phyloP scores from a whole-genome alignment of 305 asterid species.

The Lippia alba region DNA sequence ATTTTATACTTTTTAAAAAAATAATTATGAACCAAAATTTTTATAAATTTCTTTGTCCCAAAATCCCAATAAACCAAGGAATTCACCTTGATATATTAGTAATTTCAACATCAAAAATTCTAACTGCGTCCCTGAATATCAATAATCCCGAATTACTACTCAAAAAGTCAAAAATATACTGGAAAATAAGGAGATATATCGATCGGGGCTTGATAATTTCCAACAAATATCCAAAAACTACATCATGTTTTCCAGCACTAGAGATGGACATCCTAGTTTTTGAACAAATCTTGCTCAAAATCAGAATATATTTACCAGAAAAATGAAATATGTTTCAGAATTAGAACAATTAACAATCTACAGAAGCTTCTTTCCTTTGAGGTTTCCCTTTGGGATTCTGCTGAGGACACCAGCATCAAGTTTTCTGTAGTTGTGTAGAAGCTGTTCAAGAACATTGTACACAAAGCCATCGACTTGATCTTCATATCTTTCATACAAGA shows the following conservation, averaged over 20 bases:
- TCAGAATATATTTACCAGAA: not conserved
- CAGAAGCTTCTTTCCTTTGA: conserved; percentile 60
- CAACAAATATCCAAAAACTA: conserved; percentile 8
- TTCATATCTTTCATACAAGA: conserved; percentile 74
- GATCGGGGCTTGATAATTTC: not conserved
- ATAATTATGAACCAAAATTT: too few relatives aligned
- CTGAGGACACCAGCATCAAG: conserved; percentile 68
- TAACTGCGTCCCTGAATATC: too few relatives aligned
- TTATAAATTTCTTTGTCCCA: too few relatives aligned
- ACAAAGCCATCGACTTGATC: conserved; percentile 70
- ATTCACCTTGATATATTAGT: too few relatives aligned
- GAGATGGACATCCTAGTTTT: not conserved
- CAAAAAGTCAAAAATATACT: too few relatives aligned
- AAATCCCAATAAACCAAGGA: too few relatives aligned
- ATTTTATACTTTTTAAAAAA: too few relatives aligned
- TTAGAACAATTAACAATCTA: conserved; percentile 30
- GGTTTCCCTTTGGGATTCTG: conserved; percentile 52
- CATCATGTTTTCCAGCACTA: not conserved
- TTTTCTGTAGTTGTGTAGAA: conserved; percentile 62
- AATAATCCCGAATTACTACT: too few relatives aligned
- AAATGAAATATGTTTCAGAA: not conserved
- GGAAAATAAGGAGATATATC: not conserved
- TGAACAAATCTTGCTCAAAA: not conserved
- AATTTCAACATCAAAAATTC: too few relatives aligned
- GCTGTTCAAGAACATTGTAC: conserved; percentile 48